A percentile compares a stretch with the other conserved stretches of the same genome.
Evolutionary conservation across 495 filamentous ascomycete genomes (phyloP).

Genomic region (Aspergillus saccharolyticus): DNA sequence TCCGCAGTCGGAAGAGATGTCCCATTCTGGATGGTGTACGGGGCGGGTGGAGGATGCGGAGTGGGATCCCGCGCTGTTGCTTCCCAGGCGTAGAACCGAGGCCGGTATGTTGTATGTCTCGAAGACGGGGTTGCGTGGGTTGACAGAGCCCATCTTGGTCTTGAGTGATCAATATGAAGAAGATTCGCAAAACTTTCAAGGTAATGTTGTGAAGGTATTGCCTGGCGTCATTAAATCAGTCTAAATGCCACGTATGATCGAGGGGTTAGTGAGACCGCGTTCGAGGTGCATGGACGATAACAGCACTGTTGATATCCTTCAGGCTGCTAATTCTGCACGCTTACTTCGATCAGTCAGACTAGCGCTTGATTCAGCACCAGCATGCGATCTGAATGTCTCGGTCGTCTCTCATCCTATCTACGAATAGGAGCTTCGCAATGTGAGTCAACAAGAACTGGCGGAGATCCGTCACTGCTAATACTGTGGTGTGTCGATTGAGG

Average conservation of each 20-base stretch:
- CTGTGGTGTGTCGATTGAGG: too few species aligned
- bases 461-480: too few species aligned
- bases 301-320: not conserved
- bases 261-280: not conserved
- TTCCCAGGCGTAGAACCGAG: not conserved
- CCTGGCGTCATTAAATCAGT: not conserved
- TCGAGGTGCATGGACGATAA: not conserved
- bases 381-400: not conserved
- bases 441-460: too few species aligned
- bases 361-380: not conserved
- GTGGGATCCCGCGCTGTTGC: slow-evolving; percentile 11
- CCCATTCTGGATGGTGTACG: slow-evolving; percentile 11
- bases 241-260: not conserved
- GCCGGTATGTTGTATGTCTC: not conserved
- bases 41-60: slow-evolving; percentile 5
- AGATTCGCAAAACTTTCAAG: too few species aligned
- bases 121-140: not conserved
- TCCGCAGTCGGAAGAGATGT: slow-evolving; percentile 5
- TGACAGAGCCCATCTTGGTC: not conserved
- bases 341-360: not conserved
- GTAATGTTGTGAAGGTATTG: too few species aligned
- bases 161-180: not conserved
- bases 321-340: not conserved
- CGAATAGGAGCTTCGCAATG: not conserved
- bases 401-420: not conserved